Base-by-base conservation (phyloP, 75 land plant genomes). In the Pseudotsuga menziesii region DNA sequence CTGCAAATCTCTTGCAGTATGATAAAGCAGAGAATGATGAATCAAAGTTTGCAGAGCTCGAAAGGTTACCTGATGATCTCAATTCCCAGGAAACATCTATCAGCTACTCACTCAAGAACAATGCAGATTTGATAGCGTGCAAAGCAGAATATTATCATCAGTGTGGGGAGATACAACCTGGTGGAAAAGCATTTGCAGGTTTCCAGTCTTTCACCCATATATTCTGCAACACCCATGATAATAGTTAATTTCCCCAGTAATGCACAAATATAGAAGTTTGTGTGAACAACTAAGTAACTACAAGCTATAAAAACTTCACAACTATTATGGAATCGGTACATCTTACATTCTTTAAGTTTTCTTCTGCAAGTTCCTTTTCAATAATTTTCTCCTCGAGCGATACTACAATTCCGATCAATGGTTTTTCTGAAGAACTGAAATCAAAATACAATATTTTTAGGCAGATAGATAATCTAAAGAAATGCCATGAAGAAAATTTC, bases 261-360 rank as follows among this genome's bases (percentile, higher is more conserved):
- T 48, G 52, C 52, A 48, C 52, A 48, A 48, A 48, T 48, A 48
- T 48, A 1, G 11, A 8, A 7, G 52, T 48, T 48, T 7, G 52
- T 0, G 0, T 48, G 52, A 48, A 8, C 52, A 48, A 44, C 6
- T 44, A 48, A 48, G 44, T n/a, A 39, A 69, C 41, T 36, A 9
- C 52, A 59, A 61, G 29, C 77, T 60, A 26, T 32, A 77, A 66
- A 48, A 73, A 41, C 19, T 39, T 15, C 41, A n/a, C 3, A 26
- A 13, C 8, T 20, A 2, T 62, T 58, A 11, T 59, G 17, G 29
- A n/a, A 62, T 78, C 74, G 75, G 39, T 13, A 72, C 29, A 15
- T 11, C 41, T 75, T 75, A 79, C 80, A 76, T 52, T 55, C 57
- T 54, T 57, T 16, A 79, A 44, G 35, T 75, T 79, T 17, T 78